phyloP scores from a whole-genome alignment of 805 yeast species.

The Yamadazyma nakazawae region DNA sequence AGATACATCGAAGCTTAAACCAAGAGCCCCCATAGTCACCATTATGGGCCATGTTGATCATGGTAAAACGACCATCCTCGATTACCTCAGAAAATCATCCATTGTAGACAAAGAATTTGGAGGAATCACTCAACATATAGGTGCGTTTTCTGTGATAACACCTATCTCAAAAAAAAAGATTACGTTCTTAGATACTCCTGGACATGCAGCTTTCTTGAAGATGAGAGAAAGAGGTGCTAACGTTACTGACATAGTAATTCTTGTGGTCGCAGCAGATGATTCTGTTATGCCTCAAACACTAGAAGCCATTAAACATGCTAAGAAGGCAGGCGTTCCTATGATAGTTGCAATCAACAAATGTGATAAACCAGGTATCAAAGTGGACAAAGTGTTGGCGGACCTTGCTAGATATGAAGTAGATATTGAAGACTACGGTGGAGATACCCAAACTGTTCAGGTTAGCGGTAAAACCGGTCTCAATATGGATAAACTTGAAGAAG shows the following conservation, averaged over 20 bases:
- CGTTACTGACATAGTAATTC: slow-evolving; percentile 84
- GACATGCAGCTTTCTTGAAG: slow-evolving; percentile 93
- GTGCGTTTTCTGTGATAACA: slow-evolving; percentile 88
- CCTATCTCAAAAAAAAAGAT: slow-evolving; percentile 71
- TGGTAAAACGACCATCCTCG: slow-evolving; percentile 93
- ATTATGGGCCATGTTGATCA: slow-evolving; percentile 99
- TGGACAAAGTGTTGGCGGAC: slow-evolving; percentile 75
- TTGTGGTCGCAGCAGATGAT: slow-evolving; percentile 97
- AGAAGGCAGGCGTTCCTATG: slow-evolving; percentile 73
- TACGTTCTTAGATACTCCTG: slow-evolving; percentile 95
- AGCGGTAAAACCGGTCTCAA: slow-evolving; percentile 89
- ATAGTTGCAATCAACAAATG: slow-evolving; percentile 93
- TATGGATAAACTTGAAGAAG: slow-evolving; percentile 87
- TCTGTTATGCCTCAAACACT: slow-evolving; percentile 96
- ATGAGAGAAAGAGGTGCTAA: slow-evolving; percentile 97
- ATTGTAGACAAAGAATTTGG: slow-evolving; percentile 86
- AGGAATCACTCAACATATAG: slow-evolving; percentile 97
- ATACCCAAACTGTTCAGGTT: slow-evolving; percentile 81
- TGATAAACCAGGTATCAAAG: slow-evolving; percentile 73
- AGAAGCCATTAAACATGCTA: slow-evolving; percentile 93
- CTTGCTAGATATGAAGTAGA: slow-evolving; percentile 74
- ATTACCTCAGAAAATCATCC: slow-evolving; percentile 77
- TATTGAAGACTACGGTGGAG: slow-evolving; percentile 94
- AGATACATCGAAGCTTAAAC: slow-evolving; percentile 36
- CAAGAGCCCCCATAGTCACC: slow-evolving; percentile 91